phyloP scores from a whole-genome alignment of 139 green algal species.

The Gonium pectorale region DNA sequence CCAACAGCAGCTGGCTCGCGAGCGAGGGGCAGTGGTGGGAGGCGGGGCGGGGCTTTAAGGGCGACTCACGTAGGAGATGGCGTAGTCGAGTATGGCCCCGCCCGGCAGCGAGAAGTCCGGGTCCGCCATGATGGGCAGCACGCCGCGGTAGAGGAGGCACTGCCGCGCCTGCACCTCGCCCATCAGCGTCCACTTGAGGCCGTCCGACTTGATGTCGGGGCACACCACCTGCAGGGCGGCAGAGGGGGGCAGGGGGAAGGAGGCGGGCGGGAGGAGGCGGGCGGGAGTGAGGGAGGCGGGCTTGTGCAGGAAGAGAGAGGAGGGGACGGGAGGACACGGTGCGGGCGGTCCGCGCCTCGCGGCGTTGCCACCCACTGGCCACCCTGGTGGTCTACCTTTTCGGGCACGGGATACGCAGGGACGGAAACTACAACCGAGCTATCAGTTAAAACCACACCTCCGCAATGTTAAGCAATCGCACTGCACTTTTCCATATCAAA shows the following conservation, averaged over 20 bases:
- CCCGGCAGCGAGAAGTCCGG: slow-evolving; percentile 34
- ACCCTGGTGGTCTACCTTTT: too few relatives aligned
- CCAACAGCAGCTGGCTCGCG: too few relatives aligned
- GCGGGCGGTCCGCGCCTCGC: too few relatives aligned
- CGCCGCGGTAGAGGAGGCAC: slow-evolving; percentile 68
- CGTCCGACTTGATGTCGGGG: slow-evolving; percentile 31
- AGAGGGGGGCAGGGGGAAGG: not conserved
- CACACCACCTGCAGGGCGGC: slow-evolving; percentile 42
- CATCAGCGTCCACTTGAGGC: slow-evolving; percentile 54
- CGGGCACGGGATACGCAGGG: too few relatives aligned
- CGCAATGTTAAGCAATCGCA: too few relatives aligned
- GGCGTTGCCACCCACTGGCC: too few relatives aligned
- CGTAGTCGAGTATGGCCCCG: slow-evolving; percentile 49
- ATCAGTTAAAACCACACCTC: too few relatives aligned
- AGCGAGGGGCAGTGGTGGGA: too few relatives aligned
- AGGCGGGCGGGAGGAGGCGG: not conserved
- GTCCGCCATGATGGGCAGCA: slow-evolving; percentile 66
- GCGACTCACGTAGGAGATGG: slow-evolving; percentile 39
- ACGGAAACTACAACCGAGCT: too few relatives aligned
- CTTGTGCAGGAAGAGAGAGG: not conserved
- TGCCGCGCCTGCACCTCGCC: slow-evolving; percentile 61
- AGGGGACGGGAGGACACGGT: not conserved
- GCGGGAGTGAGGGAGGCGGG: not conserved
- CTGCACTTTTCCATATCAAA: too few relatives aligned
- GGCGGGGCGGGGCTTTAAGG: too few relatives aligned